Percentiles rank a stretch among this genome's conserved stretches.
Conservation (phyloP, 495 filamentous ascomycete species). For the Endocarpon pusillum region DNA sequence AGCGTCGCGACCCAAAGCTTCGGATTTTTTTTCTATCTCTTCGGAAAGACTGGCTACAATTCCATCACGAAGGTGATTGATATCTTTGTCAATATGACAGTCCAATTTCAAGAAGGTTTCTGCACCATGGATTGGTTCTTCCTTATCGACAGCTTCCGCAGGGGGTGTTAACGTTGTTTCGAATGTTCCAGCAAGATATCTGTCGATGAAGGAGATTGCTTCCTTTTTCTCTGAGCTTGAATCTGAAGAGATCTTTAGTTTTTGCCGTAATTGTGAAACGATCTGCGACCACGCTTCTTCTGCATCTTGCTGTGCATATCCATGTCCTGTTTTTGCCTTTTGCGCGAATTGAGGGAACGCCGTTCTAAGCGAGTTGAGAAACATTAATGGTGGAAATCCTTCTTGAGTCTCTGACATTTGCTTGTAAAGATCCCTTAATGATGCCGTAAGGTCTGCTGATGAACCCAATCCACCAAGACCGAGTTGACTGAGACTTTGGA, state of each 20-base stretch:
- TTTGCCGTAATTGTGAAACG: slow-evolving; percentile 64
- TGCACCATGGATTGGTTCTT: slow-evolving; percentile 44
- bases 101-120: slow-evolving; percentile 85
- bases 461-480: slow-evolving; percentile 42
- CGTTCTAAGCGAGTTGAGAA: slow-evolving; percentile 64
- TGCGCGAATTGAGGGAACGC: slow-evolving; percentile 92
- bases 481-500: slow-evolving; percentile 36
- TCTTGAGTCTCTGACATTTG: slow-evolving; percentile 86
- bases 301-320: slow-evolving; percentile 90
- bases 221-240: slow-evolving; percentile 19
- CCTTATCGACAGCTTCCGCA: slow-evolving; percentile 52
- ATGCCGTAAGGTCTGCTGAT: slow-evolving; percentile 57
- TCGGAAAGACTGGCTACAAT: slow-evolving; percentile 67
- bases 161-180: slow-evolving; percentile 64
- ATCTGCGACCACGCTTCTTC: slow-evolving; percentile 99
- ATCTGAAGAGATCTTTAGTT: slow-evolving; percentile 38
- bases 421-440: slow-evolving; percentile 76
- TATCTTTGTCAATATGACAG: slow-evolving; percentile 76
- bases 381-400: slow-evolving; percentile 69
- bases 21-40: slow-evolving; percentile 78
- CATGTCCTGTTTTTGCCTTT: slow-evolving; percentile 57
- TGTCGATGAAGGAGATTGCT: slow-evolving; percentile 62
- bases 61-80: slow-evolving; percentile 79
- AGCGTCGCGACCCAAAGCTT: slow-evolving; percentile 56
- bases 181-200: slow-evolving; percentile 72